These are phyloP conservation scores for Silene noctiflora DNA, from an alignment of 179 eudicot genomes.

Conservation along the genomic window DNA sequence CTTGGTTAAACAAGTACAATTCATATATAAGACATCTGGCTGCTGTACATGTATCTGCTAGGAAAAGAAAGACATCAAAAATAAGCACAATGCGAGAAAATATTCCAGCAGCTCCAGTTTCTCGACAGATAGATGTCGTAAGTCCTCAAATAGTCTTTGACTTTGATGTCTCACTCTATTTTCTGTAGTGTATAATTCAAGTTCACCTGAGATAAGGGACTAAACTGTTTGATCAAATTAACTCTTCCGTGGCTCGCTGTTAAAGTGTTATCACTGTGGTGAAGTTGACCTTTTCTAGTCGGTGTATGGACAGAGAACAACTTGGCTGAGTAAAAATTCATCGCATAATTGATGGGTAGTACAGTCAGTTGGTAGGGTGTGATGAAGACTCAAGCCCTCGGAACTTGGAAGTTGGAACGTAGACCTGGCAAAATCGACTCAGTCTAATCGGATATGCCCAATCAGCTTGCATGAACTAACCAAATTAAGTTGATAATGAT, in stretches of 20 bases:
- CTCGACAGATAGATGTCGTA: conserved; percentile 47
- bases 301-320: too few relatives aligned
- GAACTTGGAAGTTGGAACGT: too few relatives aligned
- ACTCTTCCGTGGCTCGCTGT: not conserved
- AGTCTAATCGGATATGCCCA: too few relatives aligned
- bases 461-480: too few relatives aligned
- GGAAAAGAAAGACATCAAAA: conserved; percentile 3
- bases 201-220: not conserved
- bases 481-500: too few relatives aligned
- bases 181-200: not conserved
- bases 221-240: not conserved
- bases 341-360: too few relatives aligned
- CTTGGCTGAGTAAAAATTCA: too few relatives aligned
- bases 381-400: too few relatives aligned
- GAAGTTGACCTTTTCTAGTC: too few relatives aligned
- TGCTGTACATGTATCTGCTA: conserved; percentile 51
- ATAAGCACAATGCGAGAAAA: conserved; percentile 12
- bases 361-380: too few relatives aligned
- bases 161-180: not conserved
- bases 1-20: conserved; percentile 70
- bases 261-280: too few relatives aligned
- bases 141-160: conserved; percentile 24
- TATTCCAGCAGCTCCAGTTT: conserved; percentile 25
- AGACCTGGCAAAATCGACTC: too few relatives aligned
- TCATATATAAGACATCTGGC: conserved; percentile 69